Conservation (phyloP, 192 early-diverging fungal species). For the Rhizophagus sp. region DNA sequence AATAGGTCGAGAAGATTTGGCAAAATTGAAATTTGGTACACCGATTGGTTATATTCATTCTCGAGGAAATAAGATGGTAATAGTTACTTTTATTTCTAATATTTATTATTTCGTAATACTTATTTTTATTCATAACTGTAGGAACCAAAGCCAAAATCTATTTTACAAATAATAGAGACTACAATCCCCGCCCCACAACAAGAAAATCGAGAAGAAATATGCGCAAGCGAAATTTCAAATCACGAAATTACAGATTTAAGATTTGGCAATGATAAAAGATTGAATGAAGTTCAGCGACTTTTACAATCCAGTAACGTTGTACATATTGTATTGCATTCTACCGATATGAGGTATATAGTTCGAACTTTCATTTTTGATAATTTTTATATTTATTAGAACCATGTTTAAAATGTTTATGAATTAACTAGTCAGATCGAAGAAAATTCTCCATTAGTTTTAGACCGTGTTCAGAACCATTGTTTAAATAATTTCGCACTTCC, state of each 20-base stretch:
- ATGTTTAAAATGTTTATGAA: background rate
- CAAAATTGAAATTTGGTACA: conserved; percentile 19
- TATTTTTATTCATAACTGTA: background rate
- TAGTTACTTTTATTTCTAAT: background rate
- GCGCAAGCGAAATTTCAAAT: conserved; percentile 39
- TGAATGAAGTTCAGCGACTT: conserved; percentile 54
- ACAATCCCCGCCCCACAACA: background rate
- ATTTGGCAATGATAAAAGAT: conserved; percentile 54
- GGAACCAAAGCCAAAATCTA: conserved; percentile 17
- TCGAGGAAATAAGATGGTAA: conserved; percentile 6
- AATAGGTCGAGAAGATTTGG: conserved; percentile 35
- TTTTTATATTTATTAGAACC: background rate
- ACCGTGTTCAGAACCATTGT: conserved; percentile 26
- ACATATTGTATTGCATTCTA: conserved; percentile 27
- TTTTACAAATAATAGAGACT: background rate
- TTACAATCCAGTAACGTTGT: conserved; percentile 46
- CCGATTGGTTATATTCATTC: conserved; percentile 27
- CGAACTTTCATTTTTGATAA: background rate
- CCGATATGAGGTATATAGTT: conserved; percentile 26
- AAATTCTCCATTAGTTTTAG: conserved; percentile 18
- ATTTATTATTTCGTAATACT: background rate
- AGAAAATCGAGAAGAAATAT: conserved; percentile 32
- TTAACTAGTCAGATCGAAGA: background rate
- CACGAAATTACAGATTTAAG: conserved; percentile 56
- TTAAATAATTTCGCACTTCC: conserved; percentile 65